Percentiles rank a stretch among this genome's conserved stretches.
Conservation (phyloP, 768 basidiomycete species). For the Calocybe cyanea region DNA sequence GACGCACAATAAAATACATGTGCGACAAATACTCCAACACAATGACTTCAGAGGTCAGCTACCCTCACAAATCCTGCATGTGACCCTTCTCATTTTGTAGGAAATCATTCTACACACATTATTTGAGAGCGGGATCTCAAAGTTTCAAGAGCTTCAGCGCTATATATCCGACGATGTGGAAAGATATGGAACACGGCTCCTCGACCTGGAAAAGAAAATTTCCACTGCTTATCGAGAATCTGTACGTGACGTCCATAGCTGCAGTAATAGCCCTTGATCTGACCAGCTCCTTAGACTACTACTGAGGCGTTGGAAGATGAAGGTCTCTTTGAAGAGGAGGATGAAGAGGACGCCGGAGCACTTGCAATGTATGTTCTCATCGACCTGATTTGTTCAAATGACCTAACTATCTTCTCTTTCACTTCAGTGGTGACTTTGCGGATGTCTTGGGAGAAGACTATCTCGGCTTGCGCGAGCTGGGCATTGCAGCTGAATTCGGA, state of each 20-base stretch:
- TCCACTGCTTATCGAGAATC: constrained; percentile 78
- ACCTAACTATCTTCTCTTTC: neutral
- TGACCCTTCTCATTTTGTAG: constrained; percentile 32
- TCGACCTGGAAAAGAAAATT: constrained; percentile 84
- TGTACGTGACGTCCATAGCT: constrained; percentile 37
- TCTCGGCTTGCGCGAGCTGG: constrained; percentile 82
- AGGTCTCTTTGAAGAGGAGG: constrained; percentile 60
- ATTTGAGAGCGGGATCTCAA: constrained; percentile 82
- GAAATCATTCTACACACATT: constrained; percentile 92
- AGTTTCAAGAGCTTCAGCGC: constrained; percentile 74
- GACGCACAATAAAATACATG: constrained; percentile 78
- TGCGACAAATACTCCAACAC: constrained; percentile 74
- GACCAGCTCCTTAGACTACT: constrained; percentile 30
- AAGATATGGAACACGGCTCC: constrained; percentile 71
- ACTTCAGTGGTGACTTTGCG: constrained; percentile 74
- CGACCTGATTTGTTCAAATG: no score
- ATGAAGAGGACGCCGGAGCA: constrained; percentile 49
- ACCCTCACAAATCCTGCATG: neutral
- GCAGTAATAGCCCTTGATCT: neutral
- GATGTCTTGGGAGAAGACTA: constrained; percentile 91
- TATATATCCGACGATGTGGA: constrained; percentile 89
- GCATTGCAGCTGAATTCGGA: constrained; percentile 84
- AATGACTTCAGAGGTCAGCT: constrained; percentile 81
- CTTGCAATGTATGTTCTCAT: constrained; percentile 46
- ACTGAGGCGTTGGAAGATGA: constrained; percentile 57